Evolutionary conservation across 2,329 filamentous ascomycete genomes (phyloP), one percentile per base, ranked within the genome.

Genomic region (Clonostachys byssicola): DNA sequence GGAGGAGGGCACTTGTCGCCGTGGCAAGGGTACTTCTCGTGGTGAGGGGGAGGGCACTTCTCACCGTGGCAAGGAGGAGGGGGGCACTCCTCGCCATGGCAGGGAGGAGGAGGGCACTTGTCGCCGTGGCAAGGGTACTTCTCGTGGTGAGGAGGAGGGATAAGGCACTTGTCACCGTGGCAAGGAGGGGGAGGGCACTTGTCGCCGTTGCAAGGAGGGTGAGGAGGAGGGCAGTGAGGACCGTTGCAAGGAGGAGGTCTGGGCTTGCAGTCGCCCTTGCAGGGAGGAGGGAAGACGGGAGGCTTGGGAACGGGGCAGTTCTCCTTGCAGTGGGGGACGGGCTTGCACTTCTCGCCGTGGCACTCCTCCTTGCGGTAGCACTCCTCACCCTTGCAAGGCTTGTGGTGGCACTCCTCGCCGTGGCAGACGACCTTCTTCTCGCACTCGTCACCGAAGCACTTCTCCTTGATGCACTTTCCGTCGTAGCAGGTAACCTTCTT

Each of bases 401-500:
- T 58, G 49, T 61, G 56, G 51, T 55, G 52, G 57, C 58, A 66
- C 20, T 62, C 50, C 10, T 60, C 46, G 30, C 55, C 56, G 4
- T 54, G 3, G 62, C 65, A 68, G 54, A 64, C 54, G 49, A 65
- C 57, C 12, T 64, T 62, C 44, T 62, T 50, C 48, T 59, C 51
- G 54, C 55, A 57, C 30, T 60, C 48, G 34, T 59, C 54, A 43
- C 51, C 14, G 58, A 53, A 59, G 42, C 58, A 55, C 51, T 55
- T 50, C 48, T 61, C 60, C 34, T 53, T 57, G 34, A 51, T 47
- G 55, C 66, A 70, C 54, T 54, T 43, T 18, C 59, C 61, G 23
- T 64, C 64, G 49, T 58, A 60, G 56, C 65, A 66, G 57, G 65
- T 58, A 16, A 68, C 56, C 53, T 59, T 61, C 52, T 56, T 54